Evolutionary conservation across 208 protist genomes (phyloP), one percentile per base, ranked within the genome.

Genomic region (Zelonia costaricensis): DNA sequence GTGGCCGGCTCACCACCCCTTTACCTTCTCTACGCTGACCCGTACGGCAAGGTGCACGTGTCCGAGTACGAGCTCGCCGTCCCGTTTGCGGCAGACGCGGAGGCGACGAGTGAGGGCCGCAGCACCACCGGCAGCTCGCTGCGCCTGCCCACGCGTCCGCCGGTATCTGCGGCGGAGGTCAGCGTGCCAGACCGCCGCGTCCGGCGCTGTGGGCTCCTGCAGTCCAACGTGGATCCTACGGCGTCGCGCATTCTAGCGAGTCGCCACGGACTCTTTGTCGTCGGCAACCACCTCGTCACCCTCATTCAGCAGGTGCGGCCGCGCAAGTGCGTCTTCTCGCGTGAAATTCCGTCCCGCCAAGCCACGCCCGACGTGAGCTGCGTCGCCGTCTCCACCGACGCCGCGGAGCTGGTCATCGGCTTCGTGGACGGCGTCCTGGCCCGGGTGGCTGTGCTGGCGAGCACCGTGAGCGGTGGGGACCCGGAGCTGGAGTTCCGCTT

Each of bases 1-100:
- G 35, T 36, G 1, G 12, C 18, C 27, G 35, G 74, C 33, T 49
- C 28, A 6, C 8, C 20, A 22, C 53, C 63, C 2, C 46, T 93
- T 1, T 84, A 79, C 61, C 69, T 93, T 25, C 80, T 95, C 39
- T 92, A 80, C 60, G 62, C 74, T 10, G 89, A 95, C 59, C 68
- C 49, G 1, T 79, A 73, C 59, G 75, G 71, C 33, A 76, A 79
- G 54, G 72, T 76, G 18, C 85, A 95, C 66, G 72, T 95, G 0
- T 83, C 86, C 8, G 68, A 77, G 52, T 93, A 95, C 49, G 57
- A 64, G 38, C 4, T 71, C 22, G 13, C 45, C 15, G 25, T 35
- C 1, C 27, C 13, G 22, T 22, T 43, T 23, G 23, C 25, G 23
- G n/a, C 38, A 2, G 62, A 28, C 33, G n/a, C 18, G 4, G 56